Evolutionary conservation across 345 rosid genomes (phyloP), one percentile per base, ranked within the genome.

Genomic region (Gossypium mustelinum): DNA sequence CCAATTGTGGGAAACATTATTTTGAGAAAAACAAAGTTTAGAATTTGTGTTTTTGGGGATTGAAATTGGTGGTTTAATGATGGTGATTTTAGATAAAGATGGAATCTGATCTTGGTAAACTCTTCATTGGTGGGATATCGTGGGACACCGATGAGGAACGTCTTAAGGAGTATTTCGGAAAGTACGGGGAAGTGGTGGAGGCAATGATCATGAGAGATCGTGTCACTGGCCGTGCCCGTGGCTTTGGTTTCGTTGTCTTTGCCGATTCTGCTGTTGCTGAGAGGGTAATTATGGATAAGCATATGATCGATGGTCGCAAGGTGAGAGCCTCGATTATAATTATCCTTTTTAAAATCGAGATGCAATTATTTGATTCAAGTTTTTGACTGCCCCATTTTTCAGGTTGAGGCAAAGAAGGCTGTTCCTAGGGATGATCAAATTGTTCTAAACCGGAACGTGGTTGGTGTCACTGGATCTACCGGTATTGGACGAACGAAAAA

Each of bases 81-180:
- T 48, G 74, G 68, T 74, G 74, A 73, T 76, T 80, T 84, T 77
- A 88, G 88, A 76, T 75, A 87, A 34, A 81, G 92, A 94, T 94
- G 98, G 97, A 91, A 83, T 91, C 97, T 78, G 98, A 92, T 92
- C 97, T 87, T 80, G 98, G 98, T 48, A 94, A 94, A 88, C 98
- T 94, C 81, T 94, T 94, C 89, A 86, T 94, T 79, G 98, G 98
- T 78, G 98, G 98, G 82, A 92, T 94, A 78, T 94, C 98, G 8
- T 94, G 98, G 98, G 98, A 94, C 83, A 92, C 98, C 20, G 93
- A 91, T 68, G 98, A 94, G 79, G 98, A 91, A 76, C 89, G 97
- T 12, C 89, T 94, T 3, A 84, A 89, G 81, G 96, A 91, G 68
- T 94, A 94, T 77, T 94, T 94, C 77, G 75, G 91, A 71, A 87